Evolutionary conservation across 352 stramenopile genomes (phyloP), one percentile per base, ranked within the genome.

Genomic region (Pythium folliculosum): DNA sequence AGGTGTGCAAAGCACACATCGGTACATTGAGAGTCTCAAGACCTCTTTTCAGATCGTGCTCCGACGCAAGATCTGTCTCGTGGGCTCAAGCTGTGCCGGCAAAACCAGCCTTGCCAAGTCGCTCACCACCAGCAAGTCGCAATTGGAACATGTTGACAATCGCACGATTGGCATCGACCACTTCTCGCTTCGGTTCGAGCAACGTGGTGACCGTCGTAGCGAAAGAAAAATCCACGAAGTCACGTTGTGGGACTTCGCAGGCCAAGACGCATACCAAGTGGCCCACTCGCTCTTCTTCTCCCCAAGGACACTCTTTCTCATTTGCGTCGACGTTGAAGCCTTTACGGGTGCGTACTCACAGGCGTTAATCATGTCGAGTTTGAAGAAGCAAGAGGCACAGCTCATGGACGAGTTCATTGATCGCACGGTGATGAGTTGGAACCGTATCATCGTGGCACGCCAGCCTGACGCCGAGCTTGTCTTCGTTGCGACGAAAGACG

Each of bases 81-180:
- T 79, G 13, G 73, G 73, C 4, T 65, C 72, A 1, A 72, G 65
- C 21, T 32, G 40, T 7, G 77, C 65, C 69, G 69, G 73, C 2
- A 79, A 77, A 35, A 79, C 73, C 0, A 77, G 69, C 17, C 58
- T 79, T 35, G 75, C 77, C 60, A 79, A 79, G 37, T 75, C 57
- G 43, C 58, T 77, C 17, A 75, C 32, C 8, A 56, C 25, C 21
- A 51, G 65, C 9, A 44, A 38, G 8, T 13, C 65, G 1, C 67
- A 53, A 6, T 56, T 70, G 2, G 65, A 77, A 47, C 35, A 35
- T 0, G 59, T 57, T 10, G 69, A 72, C 17, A 38, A 47, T 8
- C 73, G 69, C 4, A 79, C 73, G 0, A 73, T 75, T 25, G 73
- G 73, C 10, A 75, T 79, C 19, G 69, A 79, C 32, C 55, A 71